Base-by-base conservation (phyloP, 805 yeast genomes). In the Tetrapisispora nanseiensis region DNA sequence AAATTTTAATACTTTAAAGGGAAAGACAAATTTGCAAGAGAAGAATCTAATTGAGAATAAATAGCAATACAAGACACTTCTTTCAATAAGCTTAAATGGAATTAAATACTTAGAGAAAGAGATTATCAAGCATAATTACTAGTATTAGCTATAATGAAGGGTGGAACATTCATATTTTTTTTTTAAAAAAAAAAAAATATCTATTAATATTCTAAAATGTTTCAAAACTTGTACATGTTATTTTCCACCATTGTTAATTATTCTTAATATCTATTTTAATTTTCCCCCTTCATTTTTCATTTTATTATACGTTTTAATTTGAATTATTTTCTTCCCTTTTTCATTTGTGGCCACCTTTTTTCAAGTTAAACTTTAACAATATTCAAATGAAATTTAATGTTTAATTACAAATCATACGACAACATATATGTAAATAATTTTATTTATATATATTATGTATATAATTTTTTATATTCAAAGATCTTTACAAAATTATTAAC, bases 401-500 rank as follows among this genome's bases (percentile, higher is more conserved):
- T 24, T 24, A 16, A 20, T 22, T 35, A 23, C 30, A 35, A 35
- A 4, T 35, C 38, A 24, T 24, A 35, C 30, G 22, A 35, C 28
- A 16, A 35, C 31, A 4, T 35, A 35, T 35, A 35, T 35, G 30
- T 35, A 35, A 35, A 35, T 35, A 35, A 35, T 35, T 24, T 35
- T 24, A 16, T 35, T 16, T 35, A 26, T 35, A 35, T 35, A 18
- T 26, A 35, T 35, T 35, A 35, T 35, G 23, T 35, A 35, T 35
- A 35, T 35, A 26, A 26, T 35, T 35, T 35, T 35, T 35, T 35
- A 35, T 35, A 35, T 35, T 35, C 38, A 24, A 35, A 35, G 29
- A 35, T 24, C 38, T 23, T 35, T 18, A 24, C 38, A 35, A 33
- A 33, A 35, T 24, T 35, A 35, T n/a, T n/a, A n/a, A n/a, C n/a